Evolutionary conservation across 495 filamentous ascomycete genomes (phyloP).

Genomic region (Hyphodiscus hymeniophilus): DNA sequence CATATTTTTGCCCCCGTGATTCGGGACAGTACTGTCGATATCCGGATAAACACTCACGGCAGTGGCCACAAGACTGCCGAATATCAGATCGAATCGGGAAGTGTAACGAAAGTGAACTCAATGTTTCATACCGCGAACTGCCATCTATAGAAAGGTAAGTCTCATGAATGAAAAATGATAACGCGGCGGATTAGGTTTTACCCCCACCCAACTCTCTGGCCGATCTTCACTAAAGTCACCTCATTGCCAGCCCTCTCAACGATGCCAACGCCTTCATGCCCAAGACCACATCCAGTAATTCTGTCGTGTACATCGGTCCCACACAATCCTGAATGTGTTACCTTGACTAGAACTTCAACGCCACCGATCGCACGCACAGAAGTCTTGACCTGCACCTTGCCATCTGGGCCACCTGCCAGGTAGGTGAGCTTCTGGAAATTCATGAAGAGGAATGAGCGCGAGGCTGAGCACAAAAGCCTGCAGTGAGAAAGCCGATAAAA

Average conservation of each 20-base stretch:
- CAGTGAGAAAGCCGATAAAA: too few species aligned
- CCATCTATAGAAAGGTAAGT: too few species aligned
- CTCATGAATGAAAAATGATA: too few species aligned
- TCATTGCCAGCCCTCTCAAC: conserved; percentile 31
- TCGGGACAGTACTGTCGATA: conserved; percentile 38
- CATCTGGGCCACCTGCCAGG: too few species aligned
- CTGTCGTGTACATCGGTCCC: background rate
- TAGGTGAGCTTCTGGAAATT: too few species aligned
- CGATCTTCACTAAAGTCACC: conserved; percentile 27
- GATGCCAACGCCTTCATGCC: conserved; percentile 47
- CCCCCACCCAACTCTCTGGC: conserved; percentile 48
- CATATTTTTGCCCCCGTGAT: conserved; percentile 29
- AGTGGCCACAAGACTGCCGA: conserved; percentile 50
- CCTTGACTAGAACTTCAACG: background rate
- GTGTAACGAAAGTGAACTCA: too few species aligned
- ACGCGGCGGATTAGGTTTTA: conserved; percentile 35
- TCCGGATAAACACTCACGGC: conserved; percentile 42
- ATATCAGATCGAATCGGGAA: too few species aligned
- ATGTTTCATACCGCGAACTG: too few species aligned
- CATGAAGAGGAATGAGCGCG: too few species aligned
- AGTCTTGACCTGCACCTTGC: too few species aligned
- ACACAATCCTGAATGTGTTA: background rate
- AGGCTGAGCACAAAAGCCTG: too few species aligned
- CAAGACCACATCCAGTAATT: conserved; percentile 37
- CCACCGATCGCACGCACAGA: too few species aligned